Percentiles rank a stretch among this genome's conserved stretches.
Conservation (phyloP, 2,329 filamentous ascomycete genomes). For the Periconia macrospinosa region DNA sequence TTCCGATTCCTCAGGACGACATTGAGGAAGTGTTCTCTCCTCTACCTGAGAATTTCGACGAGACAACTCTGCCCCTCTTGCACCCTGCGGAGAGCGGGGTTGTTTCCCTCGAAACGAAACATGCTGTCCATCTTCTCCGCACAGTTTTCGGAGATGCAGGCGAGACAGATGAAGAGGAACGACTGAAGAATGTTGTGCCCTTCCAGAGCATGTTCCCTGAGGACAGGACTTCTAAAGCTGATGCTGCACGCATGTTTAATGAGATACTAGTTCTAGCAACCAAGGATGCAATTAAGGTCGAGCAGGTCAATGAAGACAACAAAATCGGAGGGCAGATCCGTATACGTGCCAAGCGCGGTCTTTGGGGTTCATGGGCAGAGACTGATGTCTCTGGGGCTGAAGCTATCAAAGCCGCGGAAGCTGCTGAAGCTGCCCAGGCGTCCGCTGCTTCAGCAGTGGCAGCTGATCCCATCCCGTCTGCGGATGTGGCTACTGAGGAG, state of each 20-base stretch:
- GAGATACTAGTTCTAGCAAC: slow-evolving; percentile 94
- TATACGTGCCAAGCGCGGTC: slow-evolving; percentile 87
- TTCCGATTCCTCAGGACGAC: slow-evolving; percentile 28
- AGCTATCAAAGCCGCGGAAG: slow-evolving; percentile 32
- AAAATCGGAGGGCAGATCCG: slow-evolving; percentile 76
- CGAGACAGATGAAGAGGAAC: slow-evolving; percentile 66
- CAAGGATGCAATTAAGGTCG: slow-evolving; percentile 96
- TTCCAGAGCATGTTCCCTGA: slow-evolving; percentile 93
- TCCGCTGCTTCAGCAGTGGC: slow-evolving; percentile 20
- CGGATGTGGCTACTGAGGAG: slow-evolving; percentile 8
- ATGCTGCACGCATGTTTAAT: slow-evolving; percentile 99
- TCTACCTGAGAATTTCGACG: slow-evolving; percentile 67
- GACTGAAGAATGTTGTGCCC: slow-evolving; percentile 74
- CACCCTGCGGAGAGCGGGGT: slow-evolving; percentile 84
- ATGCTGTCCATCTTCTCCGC: slow-evolving; percentile 91
- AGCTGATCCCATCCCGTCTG: slow-evolving; percentile 12
- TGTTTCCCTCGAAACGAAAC: slow-evolving; percentile 88
- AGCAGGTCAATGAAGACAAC: slow-evolving; percentile 69
- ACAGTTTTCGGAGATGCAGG: slow-evolving; percentile 80
- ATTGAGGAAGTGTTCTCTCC: slow-evolving; percentile 39
- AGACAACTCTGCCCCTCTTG: slow-evolving; percentile 73
- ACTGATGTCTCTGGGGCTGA: slow-evolving; percentile 54
- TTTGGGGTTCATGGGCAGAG: slow-evolving; percentile 98
- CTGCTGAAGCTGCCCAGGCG: slow-evolving; percentile 26
- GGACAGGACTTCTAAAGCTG: slow-evolving; percentile 75